A percentile compares a stretch with the other conserved stretches of the same genome.
phyloP scores from a whole-genome alignment of 768 basidiomycete species.

The Tylopilus sp. region DNA sequence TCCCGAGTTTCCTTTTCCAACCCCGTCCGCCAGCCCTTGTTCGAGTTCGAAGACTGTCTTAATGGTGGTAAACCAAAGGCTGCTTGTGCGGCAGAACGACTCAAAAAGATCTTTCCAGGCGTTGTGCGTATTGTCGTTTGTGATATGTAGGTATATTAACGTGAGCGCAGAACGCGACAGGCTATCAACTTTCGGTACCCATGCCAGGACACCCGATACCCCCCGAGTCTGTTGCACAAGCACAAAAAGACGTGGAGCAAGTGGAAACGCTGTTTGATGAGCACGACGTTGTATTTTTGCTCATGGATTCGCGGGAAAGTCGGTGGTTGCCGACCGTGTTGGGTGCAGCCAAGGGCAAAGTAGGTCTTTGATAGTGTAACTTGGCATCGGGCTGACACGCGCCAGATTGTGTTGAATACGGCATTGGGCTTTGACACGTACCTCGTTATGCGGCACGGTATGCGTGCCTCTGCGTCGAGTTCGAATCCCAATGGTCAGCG shows the following conservation, averaged over 20 bases:
- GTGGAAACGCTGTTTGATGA: slow-evolving; percentile 76
- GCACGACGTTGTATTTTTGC: slow-evolving; percentile 88
- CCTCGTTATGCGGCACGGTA: slow-evolving; percentile 95
- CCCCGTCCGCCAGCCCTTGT: slow-evolving; percentile 94
- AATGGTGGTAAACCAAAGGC: slow-evolving; percentile 94
- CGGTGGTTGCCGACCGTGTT: slow-evolving; percentile 94
- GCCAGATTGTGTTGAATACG: slow-evolving; percentile 88
- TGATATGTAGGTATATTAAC: background rate
- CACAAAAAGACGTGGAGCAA: slow-evolving; percentile 61
- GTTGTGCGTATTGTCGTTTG: slow-evolving; percentile 53
- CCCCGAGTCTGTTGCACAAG: slow-evolving; percentile 48
- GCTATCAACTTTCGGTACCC: slow-evolving; percentile 77
- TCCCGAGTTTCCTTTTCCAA: slow-evolving; percentile 93
- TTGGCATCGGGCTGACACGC: background rate
- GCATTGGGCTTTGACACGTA: slow-evolving; percentile 95
- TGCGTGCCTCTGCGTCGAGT: slow-evolving; percentile 38
- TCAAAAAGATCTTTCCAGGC: slow-evolving; percentile 91
- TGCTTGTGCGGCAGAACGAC: slow-evolving; percentile 76
- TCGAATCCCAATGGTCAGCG: slow-evolving; percentile 28
- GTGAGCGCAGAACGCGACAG: slow-evolving; percentile 66
- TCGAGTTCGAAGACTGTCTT: slow-evolving; percentile 92
- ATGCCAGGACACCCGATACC: slow-evolving; percentile 98
- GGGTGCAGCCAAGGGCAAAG: slow-evolving; percentile 82
- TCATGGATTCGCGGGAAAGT: slow-evolving; percentile 99
- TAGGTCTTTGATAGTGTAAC: slow-evolving; percentile 16